Base-by-base conservation (phyloP, 306 rosid genomes). In the Casuarina glauca region DNA sequence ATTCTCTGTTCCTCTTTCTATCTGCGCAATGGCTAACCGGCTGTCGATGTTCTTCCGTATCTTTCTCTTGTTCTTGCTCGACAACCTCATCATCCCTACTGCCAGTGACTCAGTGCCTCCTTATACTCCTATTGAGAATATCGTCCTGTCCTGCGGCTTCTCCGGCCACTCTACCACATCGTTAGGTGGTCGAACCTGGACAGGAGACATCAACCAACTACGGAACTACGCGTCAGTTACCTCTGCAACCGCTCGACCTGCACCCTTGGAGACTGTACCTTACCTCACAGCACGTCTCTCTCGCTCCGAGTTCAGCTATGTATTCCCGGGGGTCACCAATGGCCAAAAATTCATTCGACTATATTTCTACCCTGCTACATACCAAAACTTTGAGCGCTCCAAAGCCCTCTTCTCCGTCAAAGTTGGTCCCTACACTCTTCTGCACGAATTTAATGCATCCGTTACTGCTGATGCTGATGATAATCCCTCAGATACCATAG, bases 131-230 rank as follows among this genome's bases (percentile, higher is more conserved):
- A 39, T 6, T 10, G 44, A 62, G 15, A 62, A 62, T 13, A 13
- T 2, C 15, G 3, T 41, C 19, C 4, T 62, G 16, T 0, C 17
- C n/a, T 62, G 69, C 35, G 69, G 69, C 45, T 36, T 0, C 20
- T 13, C 69, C 45, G 20, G 4, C 44, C 6, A 36, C 69, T 11
- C 10, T 13, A n/a, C 9, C 3, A 4, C n/a, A 0, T 0, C 20
- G 5, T 0, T 2, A 5, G 45, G 13, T 62, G 0, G 0, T 4
- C 16, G 45, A 41, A 36, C 0, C 0, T 62, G 69, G 69, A 0
- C 36, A 2, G 69, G 69, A 62, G 69, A 36, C 69, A 62, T 36
- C 4, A 62, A 62, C 35, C 1, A 39, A 2, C 16, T 39, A 36
- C 42, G 38, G 16, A 12, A 12, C 17, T 7, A 57, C 63, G 38